These are phyloP conservation scores for Amauroascus verrucosus DNA, from an alignment of 2,329 filamentous ascomycete genomes.

Conservation along the genomic window DNA sequence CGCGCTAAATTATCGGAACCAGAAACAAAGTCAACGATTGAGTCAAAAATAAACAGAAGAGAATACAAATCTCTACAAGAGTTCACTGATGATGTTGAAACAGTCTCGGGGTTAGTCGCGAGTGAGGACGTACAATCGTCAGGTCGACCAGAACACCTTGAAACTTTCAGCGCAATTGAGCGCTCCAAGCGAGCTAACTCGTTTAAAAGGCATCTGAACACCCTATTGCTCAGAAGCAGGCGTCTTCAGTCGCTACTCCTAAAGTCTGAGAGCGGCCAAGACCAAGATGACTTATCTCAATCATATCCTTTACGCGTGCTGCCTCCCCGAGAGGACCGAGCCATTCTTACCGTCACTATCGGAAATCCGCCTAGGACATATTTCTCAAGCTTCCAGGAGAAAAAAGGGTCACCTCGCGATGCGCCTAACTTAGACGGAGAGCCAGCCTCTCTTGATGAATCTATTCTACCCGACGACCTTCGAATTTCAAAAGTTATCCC, in stretches of 20 bases:
- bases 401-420: conserved; percentile 14
- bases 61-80: conserved; percentile 34
- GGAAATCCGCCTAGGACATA: conserved; percentile 69
- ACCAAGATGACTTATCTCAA: conserved; percentile 22
- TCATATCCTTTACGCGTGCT: conserved; percentile 14
- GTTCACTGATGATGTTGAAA: conserved; percentile 36
- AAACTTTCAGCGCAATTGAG: conserved; percentile 19
- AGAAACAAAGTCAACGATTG: conserved; percentile 24
- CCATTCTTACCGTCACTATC: conserved; percentile 60
- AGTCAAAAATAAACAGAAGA: conserved; percentile 29
- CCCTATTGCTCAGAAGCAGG: conserved; percentile 53
- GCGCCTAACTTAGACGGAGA: conserved; percentile 26
- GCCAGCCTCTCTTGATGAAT: conserved; percentile 44
- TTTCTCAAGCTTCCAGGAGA: conserved; percentile 67
- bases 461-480: conserved; percentile 63
- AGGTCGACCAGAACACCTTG: background rate
- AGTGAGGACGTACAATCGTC: background rate
- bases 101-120: conserved; percentile 26
- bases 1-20: conserved; percentile 32
- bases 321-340: conserved; percentile 37
- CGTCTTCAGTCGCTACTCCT: conserved; percentile 35
- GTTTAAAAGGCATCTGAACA: conserved; percentile 55
- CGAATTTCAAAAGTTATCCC: conserved; percentile 57
- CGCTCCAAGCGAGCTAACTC: conserved; percentile 39
- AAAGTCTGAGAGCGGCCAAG: conserved; percentile 29